Conservation (phyloP, 768 basidiomycete species). For the Galerina marginata region DNA sequence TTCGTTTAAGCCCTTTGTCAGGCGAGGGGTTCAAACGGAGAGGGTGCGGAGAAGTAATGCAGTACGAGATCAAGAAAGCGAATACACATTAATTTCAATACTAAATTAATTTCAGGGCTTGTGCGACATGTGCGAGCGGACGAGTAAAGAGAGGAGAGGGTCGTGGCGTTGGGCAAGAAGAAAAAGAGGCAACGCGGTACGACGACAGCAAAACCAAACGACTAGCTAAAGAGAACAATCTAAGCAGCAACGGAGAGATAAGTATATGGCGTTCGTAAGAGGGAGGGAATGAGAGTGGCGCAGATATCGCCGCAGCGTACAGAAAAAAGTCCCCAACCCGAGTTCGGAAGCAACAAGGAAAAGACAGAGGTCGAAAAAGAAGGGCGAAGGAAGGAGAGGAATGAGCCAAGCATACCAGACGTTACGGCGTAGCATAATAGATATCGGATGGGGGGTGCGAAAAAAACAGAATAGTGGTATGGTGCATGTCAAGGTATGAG, state of each 20-base stretch:
- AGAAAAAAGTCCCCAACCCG: constrained; percentile 15
- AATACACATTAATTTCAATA: constrained; percentile 30
- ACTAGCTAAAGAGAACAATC: background rate
- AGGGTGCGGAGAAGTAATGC: background rate
- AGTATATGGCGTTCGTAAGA: background rate
- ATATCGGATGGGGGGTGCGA: constrained; percentile 8
- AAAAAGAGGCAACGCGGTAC: background rate
- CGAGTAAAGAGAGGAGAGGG: constrained; percentile 1
- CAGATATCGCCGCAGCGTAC: background rate
- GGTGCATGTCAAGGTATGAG: constrained; percentile 16
- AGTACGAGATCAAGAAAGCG: constrained; percentile 1
- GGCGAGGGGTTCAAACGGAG: no score
- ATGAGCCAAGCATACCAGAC: constrained; percentile 22
- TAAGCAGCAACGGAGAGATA: constrained; percentile 10
- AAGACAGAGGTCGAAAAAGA: constrained; percentile 7
- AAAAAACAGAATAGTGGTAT: constrained; percentile 6
- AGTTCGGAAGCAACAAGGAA: background rate
- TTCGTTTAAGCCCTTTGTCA: no score
- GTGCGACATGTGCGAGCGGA: constrained; percentile 15
- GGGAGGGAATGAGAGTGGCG: background rate
- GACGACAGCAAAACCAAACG: constrained; percentile 8
- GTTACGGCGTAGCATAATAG: constrained; percentile 15
- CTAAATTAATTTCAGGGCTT: constrained; percentile 27
- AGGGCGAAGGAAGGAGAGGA: constrained; percentile 6
- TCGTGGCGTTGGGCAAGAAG: constrained; percentile 8